These are phyloP conservation scores for Nothophytophthora sp. DNA, from an alignment of 352 stramenopile genomes.

Conservation along the genomic window DNA sequence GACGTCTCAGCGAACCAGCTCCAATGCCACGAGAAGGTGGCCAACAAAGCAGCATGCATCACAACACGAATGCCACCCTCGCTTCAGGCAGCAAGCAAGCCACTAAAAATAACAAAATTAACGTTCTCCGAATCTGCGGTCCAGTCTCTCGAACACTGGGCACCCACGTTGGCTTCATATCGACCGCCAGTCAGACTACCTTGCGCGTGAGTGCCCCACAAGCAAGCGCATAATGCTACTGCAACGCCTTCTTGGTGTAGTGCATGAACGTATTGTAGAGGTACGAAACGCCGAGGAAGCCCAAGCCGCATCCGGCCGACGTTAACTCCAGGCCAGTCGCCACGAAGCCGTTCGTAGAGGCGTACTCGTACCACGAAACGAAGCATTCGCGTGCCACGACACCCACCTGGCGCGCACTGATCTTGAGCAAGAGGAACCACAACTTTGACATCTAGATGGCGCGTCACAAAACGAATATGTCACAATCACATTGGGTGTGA, in stretches of 20 bases:
- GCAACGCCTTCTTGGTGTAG: slow-evolving; percentile 33
- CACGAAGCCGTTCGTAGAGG: slow-evolving; percentile 59
- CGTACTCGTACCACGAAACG: slow-evolving; percentile 74
- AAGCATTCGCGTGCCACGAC: slow-evolving; percentile 70
- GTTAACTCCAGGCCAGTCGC: slow-evolving; percentile 68
- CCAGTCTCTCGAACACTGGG: no score
- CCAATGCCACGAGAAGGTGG: background rate
- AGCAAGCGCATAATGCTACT: no score
- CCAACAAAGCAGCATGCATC: background rate
- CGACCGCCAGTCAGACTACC: background rate
- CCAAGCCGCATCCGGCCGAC: slow-evolving; percentile 65
- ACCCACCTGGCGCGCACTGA: slow-evolving; percentile 66
- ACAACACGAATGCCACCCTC: background rate
- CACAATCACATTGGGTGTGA: background rate
- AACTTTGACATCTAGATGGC: slow-evolving; percentile 71
- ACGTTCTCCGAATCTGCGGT: background rate
- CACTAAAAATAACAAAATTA: slow-evolving; percentile 13
- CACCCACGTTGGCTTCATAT: no score
- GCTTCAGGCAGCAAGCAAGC: background rate
- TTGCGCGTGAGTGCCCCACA: background rate
- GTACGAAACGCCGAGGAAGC: slow-evolving; percentile 61
- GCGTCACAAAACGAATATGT: slow-evolving; percentile 1
- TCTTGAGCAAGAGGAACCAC: slow-evolving; percentile 78
- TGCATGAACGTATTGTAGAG: slow-evolving; percentile 52
- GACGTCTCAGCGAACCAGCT: slow-evolving; percentile 23